Percentiles rank a stretch among this genome's conserved stretches.
These are phyloP conservation scores for Maudiozyma saulgeensis DNA, from an alignment of 805 yeast species.

Conservation along the genomic window DNA sequence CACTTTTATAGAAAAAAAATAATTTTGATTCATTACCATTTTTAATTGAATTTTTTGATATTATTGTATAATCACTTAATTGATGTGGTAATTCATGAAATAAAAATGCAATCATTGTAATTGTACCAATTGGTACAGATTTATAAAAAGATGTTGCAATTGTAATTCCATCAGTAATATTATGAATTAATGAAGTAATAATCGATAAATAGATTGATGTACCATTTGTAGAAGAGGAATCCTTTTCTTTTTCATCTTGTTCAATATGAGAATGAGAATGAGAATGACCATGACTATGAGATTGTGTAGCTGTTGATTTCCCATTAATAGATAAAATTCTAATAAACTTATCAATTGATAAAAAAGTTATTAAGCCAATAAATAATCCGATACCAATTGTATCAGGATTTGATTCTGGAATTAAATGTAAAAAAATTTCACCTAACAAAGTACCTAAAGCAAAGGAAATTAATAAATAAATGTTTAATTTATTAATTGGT, in stretches of 20 bases:
- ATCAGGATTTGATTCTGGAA: constrained; percentile 46
- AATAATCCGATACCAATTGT: constrained; percentile 47
- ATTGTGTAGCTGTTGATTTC: constrained; percentile 3
- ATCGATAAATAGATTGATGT: constrained; percentile 53
- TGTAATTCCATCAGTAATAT: constrained; percentile 70
- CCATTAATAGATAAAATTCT: constrained; percentile 25
- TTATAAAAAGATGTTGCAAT: constrained; percentile 61
- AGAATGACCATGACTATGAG: constrained; percentile 32
- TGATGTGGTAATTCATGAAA: constrained; percentile 78
- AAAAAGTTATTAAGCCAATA: constrained; percentile 50
- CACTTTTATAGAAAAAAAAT: constrained; percentile 1
- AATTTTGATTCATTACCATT: not conserved
- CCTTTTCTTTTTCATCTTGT: constrained; percentile 9
- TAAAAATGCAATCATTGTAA: constrained; percentile 61
- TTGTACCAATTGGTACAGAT: constrained; percentile 50
- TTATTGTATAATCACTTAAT: constrained; percentile 68
- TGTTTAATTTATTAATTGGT: constrained; percentile 29
- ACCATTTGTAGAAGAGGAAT: constrained; percentile 6
- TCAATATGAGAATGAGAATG: constrained; percentile 35
- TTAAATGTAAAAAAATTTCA: constrained; percentile 60
- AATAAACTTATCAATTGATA: constrained; percentile 52
- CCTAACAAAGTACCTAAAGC: constrained; percentile 73
- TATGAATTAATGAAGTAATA: constrained; percentile 64
- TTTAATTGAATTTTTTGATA: constrained; percentile 36
- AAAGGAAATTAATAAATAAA: constrained; percentile 32